Conservation (phyloP, 169 alveolate species). For the Cryptosporidium tyzzeri region DNA sequence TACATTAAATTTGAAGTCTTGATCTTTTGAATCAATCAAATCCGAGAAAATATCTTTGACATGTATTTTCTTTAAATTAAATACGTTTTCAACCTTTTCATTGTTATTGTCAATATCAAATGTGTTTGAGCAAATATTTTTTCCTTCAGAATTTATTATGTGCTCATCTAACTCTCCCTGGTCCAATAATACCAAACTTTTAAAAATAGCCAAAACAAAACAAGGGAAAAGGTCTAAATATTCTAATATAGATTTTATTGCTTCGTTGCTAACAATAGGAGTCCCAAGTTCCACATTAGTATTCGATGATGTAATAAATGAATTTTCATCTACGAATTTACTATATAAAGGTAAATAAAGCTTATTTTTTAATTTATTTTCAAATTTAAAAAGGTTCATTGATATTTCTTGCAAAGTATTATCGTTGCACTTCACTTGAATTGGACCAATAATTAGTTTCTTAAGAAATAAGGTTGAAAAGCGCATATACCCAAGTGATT, state of each 20-base stretch:
- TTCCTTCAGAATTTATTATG: background rate
- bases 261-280: constrained; percentile 47
- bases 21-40: constrained; percentile 13
- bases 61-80: constrained; percentile 9
- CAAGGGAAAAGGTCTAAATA: constrained; percentile 22
- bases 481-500: constrained; percentile 18
- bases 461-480: background rate
- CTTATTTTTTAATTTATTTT: background rate
- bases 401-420: constrained; percentile 37
- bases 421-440: constrained; percentile 33
- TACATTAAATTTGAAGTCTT: constrained; percentile 20
- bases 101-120: background rate
- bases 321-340: constrained; percentile 10
- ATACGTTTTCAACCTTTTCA: background rate
- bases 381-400: constrained; percentile 22
- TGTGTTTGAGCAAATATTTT: background rate
- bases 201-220: constrained; percentile 45
- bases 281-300: constrained; percentile 13
- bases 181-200: background rate
- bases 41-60: constrained; percentile 29
- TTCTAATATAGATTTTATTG: constrained; percentile 6
- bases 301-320: constrained; percentile 38
- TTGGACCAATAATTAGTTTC: constrained; percentile 26
- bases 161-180: background rate
- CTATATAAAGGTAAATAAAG: constrained; percentile 30